Evolutionary conservation across 2,329 filamentous ascomycete species (phyloP).

Genomic region (Botrytis deweyae): DNA sequence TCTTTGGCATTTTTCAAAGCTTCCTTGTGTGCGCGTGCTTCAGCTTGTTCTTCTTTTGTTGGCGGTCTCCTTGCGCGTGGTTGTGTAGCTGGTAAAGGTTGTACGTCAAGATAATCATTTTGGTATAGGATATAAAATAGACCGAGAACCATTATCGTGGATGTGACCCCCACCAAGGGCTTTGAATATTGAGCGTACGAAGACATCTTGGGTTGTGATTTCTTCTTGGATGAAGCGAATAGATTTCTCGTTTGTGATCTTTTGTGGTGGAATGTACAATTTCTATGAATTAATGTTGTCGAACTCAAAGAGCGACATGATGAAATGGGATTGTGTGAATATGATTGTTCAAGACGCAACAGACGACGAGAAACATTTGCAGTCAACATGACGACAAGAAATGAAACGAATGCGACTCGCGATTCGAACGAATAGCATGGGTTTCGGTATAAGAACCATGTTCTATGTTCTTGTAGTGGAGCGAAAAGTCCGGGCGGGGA

Average conservation of each 20-base stretch:
- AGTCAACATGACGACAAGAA: conserved; percentile 28
- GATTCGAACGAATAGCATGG: conserved; percentile 20
- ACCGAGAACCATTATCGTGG: conserved; percentile 31
- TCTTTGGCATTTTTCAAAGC: conserved; percentile 32
- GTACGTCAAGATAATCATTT: conserved; percentile 34
- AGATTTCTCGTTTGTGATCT: conserved; percentile 22
- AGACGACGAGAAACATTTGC: conserved; percentile 29
- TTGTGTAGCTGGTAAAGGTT: conserved; percentile 38
- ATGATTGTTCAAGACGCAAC: conserved; percentile 21
- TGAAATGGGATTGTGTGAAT: background rate
- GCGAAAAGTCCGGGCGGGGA: conserved; percentile 18
- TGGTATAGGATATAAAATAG: conserved; percentile 38
- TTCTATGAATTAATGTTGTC: background rate
- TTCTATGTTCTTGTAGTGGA: conserved; percentile 24
- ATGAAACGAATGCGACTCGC: conserved; percentile 17
- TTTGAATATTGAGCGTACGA: conserved; percentile 19
- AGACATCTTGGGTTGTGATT: conserved; percentile 28
- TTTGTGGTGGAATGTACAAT: background rate
- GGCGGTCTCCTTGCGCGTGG: conserved; percentile 30
- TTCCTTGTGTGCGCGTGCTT: conserved; percentile 29
- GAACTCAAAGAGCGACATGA: background rate
- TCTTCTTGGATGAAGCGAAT: conserved; percentile 26
- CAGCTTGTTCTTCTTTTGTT: conserved; percentile 26
- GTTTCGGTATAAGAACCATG: conserved; percentile 15
- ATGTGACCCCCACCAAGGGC: conserved; percentile 31